Evolutionary conservation across 345 rosid species (phyloP).

Genomic region (Syzygium aromaticum): DNA sequence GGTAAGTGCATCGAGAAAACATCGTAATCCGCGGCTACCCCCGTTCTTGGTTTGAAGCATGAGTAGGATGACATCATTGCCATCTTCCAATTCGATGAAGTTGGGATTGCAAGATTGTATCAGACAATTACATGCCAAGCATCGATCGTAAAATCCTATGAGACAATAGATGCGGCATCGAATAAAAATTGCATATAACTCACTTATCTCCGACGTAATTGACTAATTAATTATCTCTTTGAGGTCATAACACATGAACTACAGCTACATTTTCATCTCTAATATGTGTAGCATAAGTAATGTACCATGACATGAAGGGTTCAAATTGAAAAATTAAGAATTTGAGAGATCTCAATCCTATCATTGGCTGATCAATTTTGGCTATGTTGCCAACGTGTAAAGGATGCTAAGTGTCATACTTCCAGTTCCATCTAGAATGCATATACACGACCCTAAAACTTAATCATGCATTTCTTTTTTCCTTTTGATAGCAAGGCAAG

Average conservation of each 20-base stretch:
- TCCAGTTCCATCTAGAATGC: not conserved
- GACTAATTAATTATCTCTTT: too few relatives aligned
- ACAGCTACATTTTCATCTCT: not conserved
- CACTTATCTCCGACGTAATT: too few relatives aligned
- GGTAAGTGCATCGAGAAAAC: not conserved
- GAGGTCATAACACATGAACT: not conserved
- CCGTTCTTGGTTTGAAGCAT: not conserved
- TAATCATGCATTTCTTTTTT: not conserved
- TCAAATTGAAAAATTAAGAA: not conserved
- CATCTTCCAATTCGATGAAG: not conserved
- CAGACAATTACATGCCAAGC: not conserved
- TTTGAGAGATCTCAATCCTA: not conserved
- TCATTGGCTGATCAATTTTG: not conserved
- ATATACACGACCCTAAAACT: not conserved
- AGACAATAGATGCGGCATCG: not conserved
- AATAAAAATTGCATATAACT: not conserved
- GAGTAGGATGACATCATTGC: not conserved
- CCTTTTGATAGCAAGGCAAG: not conserved
- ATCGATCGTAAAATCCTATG: not conserved
- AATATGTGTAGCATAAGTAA: not conserved
- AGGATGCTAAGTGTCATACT: not conserved
- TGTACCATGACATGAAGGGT: not conserved
- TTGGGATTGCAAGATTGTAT: not conserved
- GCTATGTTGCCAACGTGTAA: not conserved
- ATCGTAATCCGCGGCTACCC: not conserved